Evolutionary conservation across 768 basidiomycete species (phyloP), one percentile per base, ranked within the genome.

Genomic region (Rhodotorula toruloides): DNA sequence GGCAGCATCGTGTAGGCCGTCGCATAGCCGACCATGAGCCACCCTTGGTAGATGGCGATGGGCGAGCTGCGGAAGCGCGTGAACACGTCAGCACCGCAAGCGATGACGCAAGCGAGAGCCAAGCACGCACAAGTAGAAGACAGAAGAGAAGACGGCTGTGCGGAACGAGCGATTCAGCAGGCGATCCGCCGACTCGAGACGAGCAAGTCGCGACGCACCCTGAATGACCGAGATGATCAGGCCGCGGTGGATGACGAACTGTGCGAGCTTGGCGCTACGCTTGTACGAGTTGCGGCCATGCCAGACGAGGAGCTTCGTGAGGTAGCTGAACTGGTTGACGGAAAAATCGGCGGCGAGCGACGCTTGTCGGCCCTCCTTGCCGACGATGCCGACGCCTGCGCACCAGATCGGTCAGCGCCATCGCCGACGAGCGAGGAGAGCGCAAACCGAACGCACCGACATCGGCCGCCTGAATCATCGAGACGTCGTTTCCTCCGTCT

Each of bases 381-480:
- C 96, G 25, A 98, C 96, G 70, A 99, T 98, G 29, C 96, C 96
- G 39, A 99, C 85, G 57, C 93, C 91, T 92, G 58, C 11, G 14
- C 29, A 44, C 17, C 27, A 47, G 36, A 17, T 40, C 29, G 34
- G 50, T 52, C 48, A 56, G 36, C 39, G 1, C 40, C 42, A n/a
- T n/a, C n/a, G n/a, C n/a, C 19, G 8, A 17, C 7, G 4, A 17
- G 34, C 8, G 31, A 43, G 36, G 14, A 11, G 19, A 44, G 9
- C 85, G 25, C 21, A 22, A 16, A 37, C 9, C 27, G 11, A 39
- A 58, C 91, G 76, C 54, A 91, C 92, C 94, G 64, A 99, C 92
- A 74, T 98, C 91, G 4, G 96, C 96, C 2, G 96, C 96, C 75
- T 98, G 96, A 67, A 99, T 99, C 96, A 99, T 99, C 77, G 90